A percentile compares a stretch with the other conserved stretches of the same genome.
phyloP scores from a whole-genome alignment of 495 filamentous ascomycete species.

The Clohesyomyces aquaticus region DNA sequence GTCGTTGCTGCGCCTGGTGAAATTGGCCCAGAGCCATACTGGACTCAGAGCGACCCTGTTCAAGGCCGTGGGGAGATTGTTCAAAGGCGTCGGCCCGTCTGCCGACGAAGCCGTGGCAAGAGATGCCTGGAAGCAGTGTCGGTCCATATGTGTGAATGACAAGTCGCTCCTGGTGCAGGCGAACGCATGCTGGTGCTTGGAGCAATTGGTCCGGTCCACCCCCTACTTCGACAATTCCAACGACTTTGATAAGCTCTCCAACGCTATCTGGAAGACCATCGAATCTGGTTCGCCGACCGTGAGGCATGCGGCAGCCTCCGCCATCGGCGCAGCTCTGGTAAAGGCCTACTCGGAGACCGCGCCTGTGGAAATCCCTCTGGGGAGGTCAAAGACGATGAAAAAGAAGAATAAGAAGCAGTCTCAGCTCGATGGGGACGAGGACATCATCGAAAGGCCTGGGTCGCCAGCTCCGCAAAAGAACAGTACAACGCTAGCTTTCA shows the following conservation, averaged over 20 bases:
- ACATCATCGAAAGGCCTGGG: slow-evolving; percentile 69
- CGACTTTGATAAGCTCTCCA: slow-evolving; percentile 87
- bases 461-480: slow-evolving; percentile 74
- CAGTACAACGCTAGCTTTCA: slow-evolving; percentile 69
- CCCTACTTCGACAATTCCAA: slow-evolving; percentile 83
- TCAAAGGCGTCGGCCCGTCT: slow-evolving; percentile 70
- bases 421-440: slow-evolving; percentile 72
- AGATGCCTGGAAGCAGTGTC: slow-evolving; percentile 91
- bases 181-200: slow-evolving; percentile 78
- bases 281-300: slow-evolving; percentile 75
- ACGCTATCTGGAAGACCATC: slow-evolving; percentile 77
- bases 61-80: slow-evolving; percentile 74
- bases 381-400: slow-evolving; percentile 70
- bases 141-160: slow-evolving; percentile 74
- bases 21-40: slow-evolving; percentile 76
- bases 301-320: slow-evolving; percentile 84
- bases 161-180: slow-evolving; percentile 82
- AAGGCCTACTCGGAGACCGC: slow-evolving; percentile 74
- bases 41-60: slow-evolving; percentile 85
- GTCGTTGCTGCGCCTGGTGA: slow-evolving; percentile 75
- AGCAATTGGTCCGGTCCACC: slow-evolving; percentile 70
- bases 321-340: slow-evolving; percentile 75
- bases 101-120: slow-evolving; percentile 83
- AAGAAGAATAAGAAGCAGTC: slow-evolving; percentile 75
- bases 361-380: slow-evolving; percentile 51